Conservation (phyloP, 2,329 filamentous ascomycete species). For the Tolypocladium guangdongense region DNA sequence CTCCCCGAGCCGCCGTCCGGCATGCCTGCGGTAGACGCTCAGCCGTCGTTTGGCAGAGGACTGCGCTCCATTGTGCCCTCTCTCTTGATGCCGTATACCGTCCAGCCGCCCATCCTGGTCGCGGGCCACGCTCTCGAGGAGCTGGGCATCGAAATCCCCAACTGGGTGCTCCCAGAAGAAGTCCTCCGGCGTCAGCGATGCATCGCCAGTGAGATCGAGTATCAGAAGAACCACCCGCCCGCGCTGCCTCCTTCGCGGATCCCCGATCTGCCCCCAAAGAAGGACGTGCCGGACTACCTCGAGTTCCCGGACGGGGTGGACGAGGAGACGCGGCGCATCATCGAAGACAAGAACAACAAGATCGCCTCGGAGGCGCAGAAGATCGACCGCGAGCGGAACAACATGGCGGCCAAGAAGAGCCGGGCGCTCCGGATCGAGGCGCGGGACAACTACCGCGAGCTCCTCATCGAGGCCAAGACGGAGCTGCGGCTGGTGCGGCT, state of each 20-base stretch:
- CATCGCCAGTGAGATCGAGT: constrained; percentile 11
- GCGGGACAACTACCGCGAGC: constrained; percentile 8
- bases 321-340: constrained; percentile 1
- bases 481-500: constrained; percentile 18
- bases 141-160: constrained; percentile 12
- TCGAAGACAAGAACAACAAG: constrained; percentile 14
- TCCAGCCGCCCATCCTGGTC: neutral
- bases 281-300: constrained; percentile 8
- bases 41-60: neutral
- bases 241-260: constrained; percentile 15
- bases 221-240: constrained; percentile 13
- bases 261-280: constrained; percentile 15
- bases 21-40: neutral
- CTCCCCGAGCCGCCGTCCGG: neutral
- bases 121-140: constrained; percentile 9
- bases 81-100: neutral
- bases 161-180: constrained; percentile 7
- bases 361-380: constrained; percentile 13
- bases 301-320: constrained; percentile 8
- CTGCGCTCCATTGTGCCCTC: neutral
- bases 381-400: constrained; percentile 23
- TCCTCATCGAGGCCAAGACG: constrained; percentile 13
- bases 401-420: constrained; percentile 25
- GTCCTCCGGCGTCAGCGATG: constrained; percentile 7
- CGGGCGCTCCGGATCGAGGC: constrained; percentile 19